phyloP scores from a whole-genome alignment of 306 rosid genomes.

The Lotus japonicus region DNA sequence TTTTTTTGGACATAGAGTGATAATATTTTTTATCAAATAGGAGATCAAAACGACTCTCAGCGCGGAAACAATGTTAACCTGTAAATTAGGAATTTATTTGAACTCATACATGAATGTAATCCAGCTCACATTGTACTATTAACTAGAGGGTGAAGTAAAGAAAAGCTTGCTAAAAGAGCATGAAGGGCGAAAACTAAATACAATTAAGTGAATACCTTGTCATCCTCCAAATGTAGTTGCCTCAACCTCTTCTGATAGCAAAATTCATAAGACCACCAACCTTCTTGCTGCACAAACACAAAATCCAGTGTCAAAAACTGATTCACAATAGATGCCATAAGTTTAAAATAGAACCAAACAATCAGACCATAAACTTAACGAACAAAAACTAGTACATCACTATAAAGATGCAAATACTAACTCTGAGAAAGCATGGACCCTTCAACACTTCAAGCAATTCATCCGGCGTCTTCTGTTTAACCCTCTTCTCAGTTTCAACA shows the following conservation, averaged over 20 bases:
- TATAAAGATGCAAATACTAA: slow-evolving; percentile 32
- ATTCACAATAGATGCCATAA: background rate
- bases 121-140: background rate
- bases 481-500: slow-evolving; percentile 69
- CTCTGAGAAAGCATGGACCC: slow-evolving; percentile 71
- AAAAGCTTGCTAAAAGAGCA: background rate
- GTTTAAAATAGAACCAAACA: background rate
- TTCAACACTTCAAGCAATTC: slow-evolving; percentile 78
- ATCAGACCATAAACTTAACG: background rate
- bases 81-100: background rate
- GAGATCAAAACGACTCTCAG: slow-evolving; percentile 1
- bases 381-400: background rate
- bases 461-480: slow-evolving; percentile 89
- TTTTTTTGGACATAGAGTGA: background rate
- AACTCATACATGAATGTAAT: slow-evolving; percentile 1
- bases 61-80: background rate
- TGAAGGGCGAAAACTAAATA: background rate
- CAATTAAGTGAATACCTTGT: slow-evolving; percentile 48
- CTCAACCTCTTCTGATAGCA: slow-evolving; percentile 72
- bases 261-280: slow-evolving; percentile 99
- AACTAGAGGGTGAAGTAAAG: slow-evolving; percentile 3
- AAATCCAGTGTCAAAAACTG: slow-evolving; percentile 14
- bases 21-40: background rate
- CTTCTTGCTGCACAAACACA: slow-evolving; percentile 77
- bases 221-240: slow-evolving; percentile 86